phyloP scores from a whole-genome alignment of 768 basidiomycete species.

The Tulasnella sp. region DNA sequence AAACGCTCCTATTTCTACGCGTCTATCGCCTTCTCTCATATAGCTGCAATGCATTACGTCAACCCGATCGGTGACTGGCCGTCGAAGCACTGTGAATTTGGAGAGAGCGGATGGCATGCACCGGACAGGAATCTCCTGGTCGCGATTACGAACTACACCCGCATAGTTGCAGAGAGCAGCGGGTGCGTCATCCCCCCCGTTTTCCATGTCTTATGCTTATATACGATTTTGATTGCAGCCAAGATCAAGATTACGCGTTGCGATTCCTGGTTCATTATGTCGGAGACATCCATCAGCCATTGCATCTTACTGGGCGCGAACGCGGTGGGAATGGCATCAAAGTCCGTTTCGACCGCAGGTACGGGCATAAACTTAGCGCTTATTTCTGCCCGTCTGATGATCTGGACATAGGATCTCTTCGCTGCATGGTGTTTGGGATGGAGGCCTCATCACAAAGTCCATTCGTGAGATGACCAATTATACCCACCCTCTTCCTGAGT shows the following conservation, averaged over 20 bases:
- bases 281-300: conserved; percentile 87
- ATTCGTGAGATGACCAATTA: conserved; percentile 78
- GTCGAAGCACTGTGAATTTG: conserved; percentile 62
- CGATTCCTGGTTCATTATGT: conserved; percentile 90
- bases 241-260: conserved; percentile 61
- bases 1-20: background rate
- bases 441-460: conserved; percentile 67
- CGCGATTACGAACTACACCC: conserved; percentile 12
- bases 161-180: background rate
- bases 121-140: conserved; percentile 56
- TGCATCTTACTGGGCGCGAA: conserved; percentile 82
- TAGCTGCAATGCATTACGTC: conserved; percentile 60
- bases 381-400: background rate
- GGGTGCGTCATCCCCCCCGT: background rate
- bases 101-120: conserved; percentile 62
- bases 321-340: conserved; percentile 73
- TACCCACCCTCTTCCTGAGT: conserved; percentile 55
- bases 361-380: background rate
- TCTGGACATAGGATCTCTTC: background rate
- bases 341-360: conserved; percentile 59
- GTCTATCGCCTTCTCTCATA: background rate
- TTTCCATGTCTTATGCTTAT: background rate
- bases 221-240: conserved; percentile 18
- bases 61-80: conserved; percentile 71
- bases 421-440: conserved; percentile 85